Base-by-base conservation (phyloP, 805 yeast species). In the Pichia thaimueangensis region DNA sequence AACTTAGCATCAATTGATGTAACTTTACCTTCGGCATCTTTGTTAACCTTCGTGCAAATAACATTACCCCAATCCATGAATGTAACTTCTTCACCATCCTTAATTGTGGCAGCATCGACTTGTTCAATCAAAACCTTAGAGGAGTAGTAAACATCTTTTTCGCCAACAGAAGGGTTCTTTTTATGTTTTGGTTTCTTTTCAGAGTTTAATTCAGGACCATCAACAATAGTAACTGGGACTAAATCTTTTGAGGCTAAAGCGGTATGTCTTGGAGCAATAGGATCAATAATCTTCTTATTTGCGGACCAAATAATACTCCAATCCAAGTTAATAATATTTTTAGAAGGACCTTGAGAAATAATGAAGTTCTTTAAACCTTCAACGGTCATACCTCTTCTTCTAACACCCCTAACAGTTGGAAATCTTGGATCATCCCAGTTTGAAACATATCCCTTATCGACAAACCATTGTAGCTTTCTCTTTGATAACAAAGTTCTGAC, bases 361-460 rank as follows among this genome's bases (percentile, higher is more conserved):
- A 93, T 85, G 58, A 93, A 93, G 74, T 86, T 85, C 67, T 91
- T 80, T 64, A 93, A 78, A 52, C 97, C 99, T 71, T 93, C 97
- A 50, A 93, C 94, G 30, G 96, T 80, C 99, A 93, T 93, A 72
- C 99, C 99, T 73, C 99, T 85, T 75, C 98, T 82, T 73, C 97
- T 86, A 41, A 91, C 96, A 72, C 99, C 99, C 67, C 97, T 82
- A 30, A 93, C 96, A 36, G 99, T 93, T 54, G 99, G 99, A 87
- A 93, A 93, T 66, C 99, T 78, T 56, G 99, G 98, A 66, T 93
- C 99, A 60, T 93, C 97, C 99, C 99, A 93, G 69, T 87, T 88
- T 20, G 75, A 58, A 45, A 93, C 99, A 56, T 82, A 73, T 33
- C 77, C 71, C 64, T 86, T 83, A 71, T 93, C 97, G 49, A 93